These are phyloP conservation scores for Margaritispora aquatica DNA, from an alignment of 495 filamentous ascomycete species.

Conservation along the genomic window DNA sequence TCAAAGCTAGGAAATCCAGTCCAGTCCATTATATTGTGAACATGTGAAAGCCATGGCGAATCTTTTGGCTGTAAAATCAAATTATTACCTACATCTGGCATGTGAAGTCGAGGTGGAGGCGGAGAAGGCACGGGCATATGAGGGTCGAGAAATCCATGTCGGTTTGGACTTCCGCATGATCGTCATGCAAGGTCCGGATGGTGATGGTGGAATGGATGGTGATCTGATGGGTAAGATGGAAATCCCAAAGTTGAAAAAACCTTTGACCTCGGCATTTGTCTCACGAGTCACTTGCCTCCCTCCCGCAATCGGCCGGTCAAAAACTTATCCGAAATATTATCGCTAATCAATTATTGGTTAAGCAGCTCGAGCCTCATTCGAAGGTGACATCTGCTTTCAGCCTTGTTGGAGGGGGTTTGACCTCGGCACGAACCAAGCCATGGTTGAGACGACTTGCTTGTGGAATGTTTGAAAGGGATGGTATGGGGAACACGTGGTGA, in stretches of 20 bases:
- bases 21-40: neutral
- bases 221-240: too few relatives aligned
- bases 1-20: too few relatives aligned
- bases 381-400: neutral
- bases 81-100: neutral
- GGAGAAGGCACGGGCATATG: too few relatives aligned
- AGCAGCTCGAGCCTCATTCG: neutral
- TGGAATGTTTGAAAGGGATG: too few relatives aligned
- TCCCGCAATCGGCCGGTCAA: neutral
- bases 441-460: too few relatives aligned
- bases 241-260: too few relatives aligned
- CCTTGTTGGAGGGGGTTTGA: neutral
- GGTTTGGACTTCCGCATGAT: neutral
- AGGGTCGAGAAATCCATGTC: neutral
- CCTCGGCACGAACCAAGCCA: neutral
- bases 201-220: too few relatives aligned
- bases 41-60: neutral
- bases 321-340: neutral
- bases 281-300: neutral
- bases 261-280: neutral
- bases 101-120: constrained; percentile 1
- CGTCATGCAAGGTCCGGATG: constrained; percentile 4
- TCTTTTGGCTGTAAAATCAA: neutral
- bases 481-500: too few relatives aligned
- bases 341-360: neutral